A percentile compares a stretch with the other conserved stretches of the same genome.
Conservation (phyloP, 306 rosid species). For the Cucurbita argyrosperma region DNA sequence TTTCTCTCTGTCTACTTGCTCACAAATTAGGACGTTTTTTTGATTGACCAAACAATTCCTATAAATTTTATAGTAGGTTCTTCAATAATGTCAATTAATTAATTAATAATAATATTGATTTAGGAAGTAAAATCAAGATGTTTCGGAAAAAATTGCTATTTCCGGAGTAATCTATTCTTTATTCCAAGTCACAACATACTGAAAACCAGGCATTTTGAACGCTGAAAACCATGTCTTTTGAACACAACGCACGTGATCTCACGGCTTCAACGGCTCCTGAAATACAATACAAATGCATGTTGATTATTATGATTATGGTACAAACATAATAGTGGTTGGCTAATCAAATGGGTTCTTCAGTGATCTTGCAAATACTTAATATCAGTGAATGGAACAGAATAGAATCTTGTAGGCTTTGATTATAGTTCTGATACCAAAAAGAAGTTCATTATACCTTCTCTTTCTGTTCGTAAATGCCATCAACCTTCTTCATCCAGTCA, state of each 20-base stretch:
- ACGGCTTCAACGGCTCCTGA: slow-evolving; percentile 82
- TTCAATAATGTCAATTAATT: too few species aligned
- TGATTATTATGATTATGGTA: background rate
- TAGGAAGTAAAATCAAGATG: too few species aligned
- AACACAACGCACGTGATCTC: slow-evolving; percentile 4
- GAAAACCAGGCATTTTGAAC: too few species aligned
- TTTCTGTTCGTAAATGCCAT: slow-evolving; percentile 62
- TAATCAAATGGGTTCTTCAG: background rate
- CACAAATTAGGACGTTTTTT: too few species aligned
- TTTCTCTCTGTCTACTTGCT: too few species aligned
- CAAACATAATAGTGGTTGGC: background rate
- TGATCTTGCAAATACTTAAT: background rate
- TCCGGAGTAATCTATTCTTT: too few species aligned
- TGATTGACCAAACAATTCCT: too few species aligned
- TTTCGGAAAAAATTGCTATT: too few species aligned
- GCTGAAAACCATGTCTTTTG: too few species aligned
- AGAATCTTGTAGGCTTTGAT: background rate
- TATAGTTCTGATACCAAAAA: background rate
- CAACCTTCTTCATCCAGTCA: slow-evolving; percentile 34
- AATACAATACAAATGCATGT: slow-evolving; percentile 5
- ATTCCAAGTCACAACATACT: too few species aligned
- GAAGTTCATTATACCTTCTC: slow-evolving; percentile 49
- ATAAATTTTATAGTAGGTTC: too few species aligned
- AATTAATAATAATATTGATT: too few species aligned
- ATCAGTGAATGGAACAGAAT: background rate